These are phyloP conservation scores for Chlorella sorokiniana DNA, from an alignment of 139 green algal species.

Conservation along the genomic window DNA sequence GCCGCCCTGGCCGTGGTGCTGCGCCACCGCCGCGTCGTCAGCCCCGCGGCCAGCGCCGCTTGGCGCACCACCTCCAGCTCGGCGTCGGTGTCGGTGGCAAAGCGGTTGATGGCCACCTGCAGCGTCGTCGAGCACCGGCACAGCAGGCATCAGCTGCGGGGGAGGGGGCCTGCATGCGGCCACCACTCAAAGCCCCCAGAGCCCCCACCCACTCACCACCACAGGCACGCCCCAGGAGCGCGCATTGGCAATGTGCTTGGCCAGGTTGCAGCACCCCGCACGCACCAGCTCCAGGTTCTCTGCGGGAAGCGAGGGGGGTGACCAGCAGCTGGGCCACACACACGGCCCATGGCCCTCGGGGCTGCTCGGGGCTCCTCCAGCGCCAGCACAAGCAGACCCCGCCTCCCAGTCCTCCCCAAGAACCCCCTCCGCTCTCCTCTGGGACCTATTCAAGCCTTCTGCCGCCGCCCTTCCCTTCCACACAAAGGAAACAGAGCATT, in stretches of 20 bases:
- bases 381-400: background rate
- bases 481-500: background rate
- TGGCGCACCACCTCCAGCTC: constrained; percentile 77
- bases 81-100: constrained; percentile 83
- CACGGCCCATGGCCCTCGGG: no score
- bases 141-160: no score
- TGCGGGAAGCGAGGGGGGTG: background rate
- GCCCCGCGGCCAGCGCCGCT: constrained; percentile 60
- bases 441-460: no score
- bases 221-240: constrained; percentile 85
- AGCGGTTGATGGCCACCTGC: constrained; percentile 93
- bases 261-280: constrained; percentile 78
- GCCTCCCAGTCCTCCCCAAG: background rate
- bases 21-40: constrained; percentile 79
- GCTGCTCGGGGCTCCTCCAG: no score
- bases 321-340: no score
- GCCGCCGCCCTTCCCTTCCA: no score
- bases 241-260: constrained; percentile 90
- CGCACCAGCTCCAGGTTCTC: constrained; percentile 90
- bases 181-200: no score
- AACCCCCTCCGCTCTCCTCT: background rate
- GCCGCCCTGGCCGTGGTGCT: constrained; percentile 91
- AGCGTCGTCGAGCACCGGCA: no score
- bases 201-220: no score
- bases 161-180: no score